Percentiles rank a stretch among this genome's conserved stretches.
These are phyloP conservation scores for Chaetomium tenue DNA, from an alignment of 495 filamentous ascomycete genomes.

Conservation along the genomic window DNA sequence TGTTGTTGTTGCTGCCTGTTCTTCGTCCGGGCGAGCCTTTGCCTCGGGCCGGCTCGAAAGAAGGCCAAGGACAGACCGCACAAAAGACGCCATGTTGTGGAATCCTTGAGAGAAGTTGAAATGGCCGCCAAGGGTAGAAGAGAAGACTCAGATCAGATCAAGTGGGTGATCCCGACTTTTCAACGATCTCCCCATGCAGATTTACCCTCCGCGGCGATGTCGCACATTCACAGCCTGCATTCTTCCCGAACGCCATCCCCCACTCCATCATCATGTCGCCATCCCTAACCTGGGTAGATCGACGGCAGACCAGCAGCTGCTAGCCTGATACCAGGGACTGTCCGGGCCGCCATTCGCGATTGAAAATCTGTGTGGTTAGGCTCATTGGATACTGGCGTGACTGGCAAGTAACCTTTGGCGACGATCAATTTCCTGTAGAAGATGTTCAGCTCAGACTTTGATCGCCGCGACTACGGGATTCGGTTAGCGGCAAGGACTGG, in stretches of 20 bases:
- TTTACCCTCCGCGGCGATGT: background rate
- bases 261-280: background rate
- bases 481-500: conserved; percentile 2
- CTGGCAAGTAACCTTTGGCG: background rate
- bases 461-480: background rate
- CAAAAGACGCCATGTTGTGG: conserved; percentile 3
- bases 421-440: background rate
- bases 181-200: background rate
- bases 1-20: background rate
- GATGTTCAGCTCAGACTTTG: conserved; percentile 3
- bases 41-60: background rate
- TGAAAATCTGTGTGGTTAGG: background rate
- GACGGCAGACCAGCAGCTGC: background rate
- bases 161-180: background rate
- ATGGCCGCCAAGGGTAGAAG: background rate
- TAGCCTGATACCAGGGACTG: background rate
- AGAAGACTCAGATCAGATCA: too few species aligned
- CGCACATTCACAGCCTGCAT: too few species aligned
- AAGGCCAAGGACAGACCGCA: background rate
- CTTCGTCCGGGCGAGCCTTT: background rate
- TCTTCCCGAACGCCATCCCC: background rate
- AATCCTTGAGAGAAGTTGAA: background rate
- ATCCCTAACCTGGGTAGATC: background rate
- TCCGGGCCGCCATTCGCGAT: background rate
- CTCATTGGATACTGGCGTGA: background rate